phyloP scores from a whole-genome alignment of 495 filamentous ascomycete species.

The Chaetomium cochliodes region DNA sequence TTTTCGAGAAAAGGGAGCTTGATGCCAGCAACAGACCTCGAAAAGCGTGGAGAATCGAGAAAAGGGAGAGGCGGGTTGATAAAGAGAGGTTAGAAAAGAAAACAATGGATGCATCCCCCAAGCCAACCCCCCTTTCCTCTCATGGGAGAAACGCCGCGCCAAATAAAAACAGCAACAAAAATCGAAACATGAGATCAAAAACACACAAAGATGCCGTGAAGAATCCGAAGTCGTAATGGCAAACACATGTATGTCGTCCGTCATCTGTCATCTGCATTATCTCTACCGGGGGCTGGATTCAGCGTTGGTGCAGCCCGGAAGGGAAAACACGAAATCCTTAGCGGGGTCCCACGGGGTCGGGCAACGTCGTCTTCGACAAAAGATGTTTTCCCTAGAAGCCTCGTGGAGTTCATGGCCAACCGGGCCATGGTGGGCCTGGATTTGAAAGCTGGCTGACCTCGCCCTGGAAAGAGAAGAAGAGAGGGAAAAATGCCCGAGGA shows the following conservation, averaged over 20 bases:
- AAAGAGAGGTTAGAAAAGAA: conserved; percentile 12
- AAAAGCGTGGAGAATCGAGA: background rate
- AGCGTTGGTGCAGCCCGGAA: background rate
- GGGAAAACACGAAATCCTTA: background rate
- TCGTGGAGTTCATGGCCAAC: background rate
- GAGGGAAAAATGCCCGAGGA: background rate
- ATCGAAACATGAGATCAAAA: background rate
- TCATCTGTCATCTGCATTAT: conserved; percentile 12
- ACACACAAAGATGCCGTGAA: conserved; percentile 12
- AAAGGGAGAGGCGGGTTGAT: background rate
- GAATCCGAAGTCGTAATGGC: conserved; percentile 2
- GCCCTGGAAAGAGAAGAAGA: background rate
- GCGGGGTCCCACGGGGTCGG: background rate
- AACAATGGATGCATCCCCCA: conserved; percentile 10
- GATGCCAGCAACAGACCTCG: conserved; percentile 18
- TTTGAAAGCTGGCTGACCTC: background rate
- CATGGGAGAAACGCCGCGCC: conserved; percentile 22
- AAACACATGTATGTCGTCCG: conserved; percentile 13
- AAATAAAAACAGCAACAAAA: conserved; percentile 12
- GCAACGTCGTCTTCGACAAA: background rate
- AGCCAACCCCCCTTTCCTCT: conserved; percentile 6
- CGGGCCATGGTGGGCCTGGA: background rate
- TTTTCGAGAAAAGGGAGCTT: background rate
- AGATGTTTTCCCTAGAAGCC: background rate
- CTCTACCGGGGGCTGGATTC: background rate